phyloP scores from a whole-genome alignment of 192 early-diverging fungal genomes.

The Coemansia sp. region DNA sequence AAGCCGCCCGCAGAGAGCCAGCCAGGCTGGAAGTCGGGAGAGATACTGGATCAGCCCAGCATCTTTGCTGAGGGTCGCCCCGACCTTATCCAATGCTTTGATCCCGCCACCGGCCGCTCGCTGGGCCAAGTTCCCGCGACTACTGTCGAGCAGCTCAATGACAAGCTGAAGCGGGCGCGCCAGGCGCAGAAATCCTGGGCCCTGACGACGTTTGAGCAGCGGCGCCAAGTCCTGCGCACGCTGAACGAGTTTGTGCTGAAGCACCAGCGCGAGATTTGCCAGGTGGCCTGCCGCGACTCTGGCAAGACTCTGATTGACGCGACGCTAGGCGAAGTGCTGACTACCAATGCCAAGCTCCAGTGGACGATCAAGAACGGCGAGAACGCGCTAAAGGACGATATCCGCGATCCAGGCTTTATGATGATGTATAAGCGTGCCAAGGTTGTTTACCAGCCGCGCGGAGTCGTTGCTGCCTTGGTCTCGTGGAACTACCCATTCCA shows the following conservation, averaged over 20 bases:
- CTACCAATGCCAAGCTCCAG: slow-evolving; percentile 71
- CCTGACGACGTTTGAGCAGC: slow-evolving; percentile 68
- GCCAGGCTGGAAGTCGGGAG: slow-evolving; percentile 31
- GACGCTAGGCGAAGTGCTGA: slow-evolving; percentile 78
- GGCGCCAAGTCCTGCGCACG: slow-evolving; percentile 67
- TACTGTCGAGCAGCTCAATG: slow-evolving; percentile 58
- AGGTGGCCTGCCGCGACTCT: slow-evolving; percentile 69
- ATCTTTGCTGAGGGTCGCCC: slow-evolving; percentile 23
- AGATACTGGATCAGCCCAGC: slow-evolving; percentile 25
- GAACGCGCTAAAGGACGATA: slow-evolving; percentile 61
- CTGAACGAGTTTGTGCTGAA: slow-evolving; percentile 68
- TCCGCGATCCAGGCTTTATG: slow-evolving; percentile 64
- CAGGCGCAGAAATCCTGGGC: slow-evolving; percentile 68
- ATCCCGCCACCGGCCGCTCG: slow-evolving; percentile 78
- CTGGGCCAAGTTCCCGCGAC: slow-evolving; percentile 62
- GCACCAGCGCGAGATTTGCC: slow-evolving; percentile 75
- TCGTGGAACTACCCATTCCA: slow-evolving; percentile 90
- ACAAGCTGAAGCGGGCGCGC: slow-evolving; percentile 56
- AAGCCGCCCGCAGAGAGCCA: slow-evolving; percentile 36
- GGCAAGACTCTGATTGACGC: slow-evolving; percentile 86
- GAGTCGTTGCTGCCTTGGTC: slow-evolving; percentile 78
- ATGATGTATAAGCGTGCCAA: slow-evolving; percentile 75
- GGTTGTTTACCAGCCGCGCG: slow-evolving; percentile 77
- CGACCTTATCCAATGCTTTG: slow-evolving; percentile 72
- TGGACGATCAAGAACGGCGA: slow-evolving; percentile 83